phyloP scores from a whole-genome alignment of 352 stramenopile species.

The Phytophthora podocarpi region DNA sequence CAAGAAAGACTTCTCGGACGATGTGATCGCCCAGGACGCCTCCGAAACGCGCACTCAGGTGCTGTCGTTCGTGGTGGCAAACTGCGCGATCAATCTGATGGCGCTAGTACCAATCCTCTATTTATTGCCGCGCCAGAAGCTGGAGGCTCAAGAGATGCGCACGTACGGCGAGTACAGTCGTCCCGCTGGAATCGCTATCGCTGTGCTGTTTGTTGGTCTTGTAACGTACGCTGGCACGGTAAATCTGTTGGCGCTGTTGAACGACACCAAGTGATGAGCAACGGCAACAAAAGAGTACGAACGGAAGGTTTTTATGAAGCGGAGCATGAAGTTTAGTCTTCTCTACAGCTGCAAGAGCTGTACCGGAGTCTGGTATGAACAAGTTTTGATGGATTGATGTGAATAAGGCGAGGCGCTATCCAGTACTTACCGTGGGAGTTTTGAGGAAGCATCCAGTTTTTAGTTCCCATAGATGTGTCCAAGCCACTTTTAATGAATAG shows the following conservation, averaged over 20 bases:
- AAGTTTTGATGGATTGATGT: conserved; percentile 26
- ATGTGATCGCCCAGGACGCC: conserved; percentile 37
- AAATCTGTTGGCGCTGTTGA: conserved; percentile 47
- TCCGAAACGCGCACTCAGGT: conserved; percentile 40
- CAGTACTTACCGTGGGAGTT: conserved; percentile 15
- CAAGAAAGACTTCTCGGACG: conserved; percentile 41
- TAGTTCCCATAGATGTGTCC: conserved; percentile 3
- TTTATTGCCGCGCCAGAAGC: conserved; percentile 72
- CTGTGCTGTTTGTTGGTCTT: conserved; percentile 47
- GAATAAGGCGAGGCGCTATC: conserved; percentile 11
- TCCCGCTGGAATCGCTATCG: conserved; percentile 42
- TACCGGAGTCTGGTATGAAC: conserved; percentile 9
- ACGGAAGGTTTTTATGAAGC: conserved; percentile 10
- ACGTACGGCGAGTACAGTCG: conserved; percentile 57
- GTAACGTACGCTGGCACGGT: conserved; percentile 46
- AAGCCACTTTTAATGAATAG: conserved; percentile 23
- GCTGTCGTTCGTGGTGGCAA: conserved; percentile 49
- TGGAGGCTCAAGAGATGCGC: conserved; percentile 67
- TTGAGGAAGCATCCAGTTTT: conserved; percentile 13
- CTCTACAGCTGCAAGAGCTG: conserved; percentile 2
- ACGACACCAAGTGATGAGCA: conserved; percentile 30
- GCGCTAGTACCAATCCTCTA: conserved; percentile 61
- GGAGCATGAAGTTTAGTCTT: not conserved
- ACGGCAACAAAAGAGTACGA: not conserved
- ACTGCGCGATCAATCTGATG: conserved; percentile 56